Percentiles rank a stretch among this genome's conserved stretches.
phyloP scores from a whole-genome alignment of 140 eudicot genomes.

The Anethum foeniculum region DNA sequence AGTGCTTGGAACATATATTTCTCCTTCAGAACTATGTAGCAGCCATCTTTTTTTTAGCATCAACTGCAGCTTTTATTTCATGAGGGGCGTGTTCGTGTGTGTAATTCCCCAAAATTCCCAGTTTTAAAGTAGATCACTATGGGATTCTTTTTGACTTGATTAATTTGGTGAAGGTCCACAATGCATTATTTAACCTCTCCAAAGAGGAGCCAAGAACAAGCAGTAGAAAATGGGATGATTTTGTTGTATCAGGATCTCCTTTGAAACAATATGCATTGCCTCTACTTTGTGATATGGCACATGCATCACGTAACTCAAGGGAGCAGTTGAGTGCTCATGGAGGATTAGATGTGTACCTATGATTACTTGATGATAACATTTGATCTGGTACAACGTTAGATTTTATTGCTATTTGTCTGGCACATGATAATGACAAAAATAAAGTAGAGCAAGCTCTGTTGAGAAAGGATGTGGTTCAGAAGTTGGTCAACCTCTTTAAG shows the following conservation, averaged over 20 bases:
- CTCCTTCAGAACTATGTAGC: background rate
- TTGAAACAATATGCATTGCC: conserved; percentile 80
- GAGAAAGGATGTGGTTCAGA: conserved; percentile 74
- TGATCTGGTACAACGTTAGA: conserved; percentile 96
- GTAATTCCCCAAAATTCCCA: no score
- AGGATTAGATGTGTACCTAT: conserved; percentile 85
- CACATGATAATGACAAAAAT: conserved; percentile 83
- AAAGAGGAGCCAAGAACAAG: conserved; percentile 98
- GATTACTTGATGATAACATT: conserved; percentile 80
- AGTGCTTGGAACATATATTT: conserved; percentile 7
- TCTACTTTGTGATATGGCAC: conserved; percentile 92
- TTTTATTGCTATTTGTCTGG: conserved; percentile 88
- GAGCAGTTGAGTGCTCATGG: conserved; percentile 95
- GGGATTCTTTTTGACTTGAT: conserved; percentile 8
- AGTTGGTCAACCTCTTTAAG: conserved; percentile 79
- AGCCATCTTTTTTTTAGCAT: background rate
- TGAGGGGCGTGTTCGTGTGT: no score
- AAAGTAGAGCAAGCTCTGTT: conserved; percentile 92
- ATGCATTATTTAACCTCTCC: conserved; percentile 89
- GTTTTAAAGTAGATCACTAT: background rate
- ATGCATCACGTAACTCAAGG: conserved; percentile 89
- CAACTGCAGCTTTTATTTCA: no score
- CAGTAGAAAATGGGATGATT: conserved; percentile 94
- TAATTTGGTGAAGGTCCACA: conserved; percentile 61
- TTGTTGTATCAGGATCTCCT: conserved; percentile 83